These are phyloP conservation scores for Sphagnurus paluster DNA, from an alignment of 1,284 basidiomycete species.

Conservation along the genomic window DNA sequence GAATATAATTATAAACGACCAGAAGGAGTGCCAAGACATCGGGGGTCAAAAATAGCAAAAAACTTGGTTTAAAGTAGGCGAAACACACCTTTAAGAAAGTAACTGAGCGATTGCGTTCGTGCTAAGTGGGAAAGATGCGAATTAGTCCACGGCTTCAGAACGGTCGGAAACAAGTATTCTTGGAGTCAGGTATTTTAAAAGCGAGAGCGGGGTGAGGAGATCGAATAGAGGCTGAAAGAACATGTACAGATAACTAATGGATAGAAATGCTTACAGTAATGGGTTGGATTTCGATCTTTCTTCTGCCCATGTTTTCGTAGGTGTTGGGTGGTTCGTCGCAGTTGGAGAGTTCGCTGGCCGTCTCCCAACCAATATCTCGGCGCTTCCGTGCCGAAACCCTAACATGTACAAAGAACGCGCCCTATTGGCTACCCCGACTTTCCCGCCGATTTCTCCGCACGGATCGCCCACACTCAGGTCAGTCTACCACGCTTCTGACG, in stretches of 20 bases:
- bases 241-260: not conserved
- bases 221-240: slow-evolving; percentile 2
- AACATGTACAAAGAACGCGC: slow-evolving; percentile 12
- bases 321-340: slow-evolving; percentile 7
- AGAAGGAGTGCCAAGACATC: slow-evolving; percentile 40
- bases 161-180: slow-evolving; percentile 12
- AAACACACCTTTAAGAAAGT: slow-evolving; percentile 81
- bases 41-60: slow-evolving; percentile 49
- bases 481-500: not conserved
- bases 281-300: slow-evolving; percentile 89
- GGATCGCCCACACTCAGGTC: slow-evolving; percentile 8
- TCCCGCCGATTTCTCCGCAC: slow-evolving; percentile 9
- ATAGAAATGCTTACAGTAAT: slow-evolving; percentile 59
- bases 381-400: slow-evolving; percentile 9
- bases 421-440: slow-evolving; percentile 9
- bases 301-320: slow-evolving; percentile 64
- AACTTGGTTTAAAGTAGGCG: slow-evolving; percentile 16
- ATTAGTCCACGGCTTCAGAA: slow-evolving; percentile 16
- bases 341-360: slow-evolving; percentile 15
- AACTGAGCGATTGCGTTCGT: slow-evolving; percentile 88
- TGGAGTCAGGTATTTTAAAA: slow-evolving; percentile 5
- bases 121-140: slow-evolving; percentile 48
- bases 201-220: not conserved
- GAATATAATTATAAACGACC: slow-evolving; percentile 36
- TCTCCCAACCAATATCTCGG: slow-evolving; percentile 14